Conservation (phyloP, 2,329 filamentous ascomycete species). For the Xylaria sp. region DNA sequence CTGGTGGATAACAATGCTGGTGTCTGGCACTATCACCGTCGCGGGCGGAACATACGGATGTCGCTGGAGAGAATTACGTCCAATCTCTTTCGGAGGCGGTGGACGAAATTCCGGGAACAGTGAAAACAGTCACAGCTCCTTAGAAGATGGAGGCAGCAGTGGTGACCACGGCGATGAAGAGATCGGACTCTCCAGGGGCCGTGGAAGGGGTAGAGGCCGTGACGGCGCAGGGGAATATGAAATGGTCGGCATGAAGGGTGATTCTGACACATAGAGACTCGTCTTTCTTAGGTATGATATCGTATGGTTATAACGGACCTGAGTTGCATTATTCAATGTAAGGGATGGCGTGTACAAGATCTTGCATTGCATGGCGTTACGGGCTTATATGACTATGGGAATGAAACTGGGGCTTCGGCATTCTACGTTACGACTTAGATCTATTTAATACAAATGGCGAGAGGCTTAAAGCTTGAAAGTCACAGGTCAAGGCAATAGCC, state of each 20-base stretch:
- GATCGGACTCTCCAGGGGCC: slow-evolving; percentile 61
- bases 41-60: slow-evolving; percentile 88
- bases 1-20: slow-evolving; percentile 79
- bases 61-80: slow-evolving; percentile 86
- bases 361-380: slow-evolving; percentile 39
- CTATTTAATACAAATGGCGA: slow-evolving; percentile 23
- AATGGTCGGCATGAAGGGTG: slow-evolving; percentile 66
- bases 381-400: slow-evolving; percentile 39
- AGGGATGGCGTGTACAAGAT: too few relatives aligned
- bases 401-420: not conserved
- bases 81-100: slow-evolving; percentile 83
- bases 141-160: slow-evolving; percentile 39
- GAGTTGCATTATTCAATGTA: too few relatives aligned
- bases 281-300: slow-evolving; percentile 12
- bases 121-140: slow-evolving; percentile 46
- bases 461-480: not conserved
- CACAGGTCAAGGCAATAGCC: not conserved
- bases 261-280: slow-evolving; percentile 40
- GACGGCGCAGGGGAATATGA: slow-evolving; percentile 72
- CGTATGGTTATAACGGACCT: slow-evolving; percentile 33
- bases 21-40: slow-evolving; percentile 58
- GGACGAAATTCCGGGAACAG: slow-evolving; percentile 50
- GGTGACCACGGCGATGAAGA: slow-evolving; percentile 53
- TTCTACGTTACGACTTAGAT: slow-evolving; percentile 19
- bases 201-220: slow-evolving; percentile 62